Conservation (phyloP, 192 early-diverging fungal genomes). For the Backusella luteola region DNA sequence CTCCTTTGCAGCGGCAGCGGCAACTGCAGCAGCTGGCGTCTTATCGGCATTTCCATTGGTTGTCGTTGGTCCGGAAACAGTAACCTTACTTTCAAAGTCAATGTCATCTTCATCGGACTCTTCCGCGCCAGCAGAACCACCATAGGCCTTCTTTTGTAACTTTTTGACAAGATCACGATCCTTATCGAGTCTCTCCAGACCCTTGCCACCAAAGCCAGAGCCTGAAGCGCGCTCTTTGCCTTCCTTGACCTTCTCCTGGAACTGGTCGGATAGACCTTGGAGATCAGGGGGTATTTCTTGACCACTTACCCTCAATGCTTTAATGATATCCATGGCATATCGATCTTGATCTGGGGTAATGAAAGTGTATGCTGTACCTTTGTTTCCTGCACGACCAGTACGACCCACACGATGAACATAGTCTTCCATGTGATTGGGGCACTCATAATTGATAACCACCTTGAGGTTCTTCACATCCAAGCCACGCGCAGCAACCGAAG, state of each 20-base stretch:
- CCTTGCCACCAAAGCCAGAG: constrained; percentile 96
- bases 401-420: constrained; percentile 98
- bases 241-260: constrained; percentile 76
- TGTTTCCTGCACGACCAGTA: constrained; percentile 97
- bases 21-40: constrained; percentile 23
- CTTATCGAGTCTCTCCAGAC: constrained; percentile 90
- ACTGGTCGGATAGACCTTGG: constrained; percentile 73
- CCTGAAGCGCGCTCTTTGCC: constrained; percentile 68
- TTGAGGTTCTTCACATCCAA: constrained; percentile 93
- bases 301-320: constrained; percentile 80
- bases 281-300: constrained; percentile 75
- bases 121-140: constrained; percentile 60
- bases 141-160: constrained; percentile 86
- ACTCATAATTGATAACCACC: constrained; percentile 95
- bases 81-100: constrained; percentile 38
- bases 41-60: constrained; percentile 35
- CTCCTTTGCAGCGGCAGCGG: constrained; percentile 19
- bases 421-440: constrained; percentile 98
- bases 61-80: background rate
- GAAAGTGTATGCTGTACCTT: constrained; percentile 95
- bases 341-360: constrained; percentile 92
- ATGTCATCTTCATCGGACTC: constrained; percentile 65
- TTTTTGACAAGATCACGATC: constrained; percentile 88
- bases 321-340: constrained; percentile 89
- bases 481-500: constrained; percentile 93